A percentile compares a stretch with the other conserved stretches of the same genome.
phyloP scores from a whole-genome alignment of 257 asterid genomes.

The Przewalskia tangutica region DNA sequence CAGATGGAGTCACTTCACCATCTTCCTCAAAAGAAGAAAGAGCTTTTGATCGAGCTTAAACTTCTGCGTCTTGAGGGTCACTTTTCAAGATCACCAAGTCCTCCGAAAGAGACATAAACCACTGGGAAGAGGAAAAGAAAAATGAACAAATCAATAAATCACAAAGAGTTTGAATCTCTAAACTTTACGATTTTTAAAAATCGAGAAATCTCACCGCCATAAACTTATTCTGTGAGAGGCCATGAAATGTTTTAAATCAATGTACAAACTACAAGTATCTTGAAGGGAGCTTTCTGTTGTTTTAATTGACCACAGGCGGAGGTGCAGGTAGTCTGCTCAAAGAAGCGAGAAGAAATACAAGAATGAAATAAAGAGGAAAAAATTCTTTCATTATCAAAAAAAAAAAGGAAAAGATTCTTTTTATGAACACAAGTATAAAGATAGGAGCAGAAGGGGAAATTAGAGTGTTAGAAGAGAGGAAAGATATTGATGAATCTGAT shows the following conservation, averaged over 20 bases:
- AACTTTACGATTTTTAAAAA: background rate
- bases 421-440: background rate
- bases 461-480: background rate
- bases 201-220: background rate
- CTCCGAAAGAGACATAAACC: constrained; percentile 72
- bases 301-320: background rate
- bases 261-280: background rate
- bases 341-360: background rate
- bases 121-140: constrained; percentile 19
- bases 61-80: constrained; percentile 38
- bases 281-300: background rate
- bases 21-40: constrained; percentile 79
- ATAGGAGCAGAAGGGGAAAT: background rate
- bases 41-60: constrained; percentile 56
- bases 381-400: too few species aligned
- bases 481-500: background rate
- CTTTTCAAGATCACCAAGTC: constrained; percentile 72
- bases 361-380: background rate
- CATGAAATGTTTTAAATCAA: background rate
- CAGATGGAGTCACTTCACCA: constrained; percentile 15
- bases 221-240: background rate
- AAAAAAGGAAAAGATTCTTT: background rate
- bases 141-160: background rate
- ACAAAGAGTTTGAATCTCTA: constrained; percentile 1
- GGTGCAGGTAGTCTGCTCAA: too few species aligned